Percentiles rank a stretch among this genome's conserved stretches.
Evolutionary conservation across 768 basidiomycete species (phyloP).

Genomic region (Crepidotus variabilis): DNA sequence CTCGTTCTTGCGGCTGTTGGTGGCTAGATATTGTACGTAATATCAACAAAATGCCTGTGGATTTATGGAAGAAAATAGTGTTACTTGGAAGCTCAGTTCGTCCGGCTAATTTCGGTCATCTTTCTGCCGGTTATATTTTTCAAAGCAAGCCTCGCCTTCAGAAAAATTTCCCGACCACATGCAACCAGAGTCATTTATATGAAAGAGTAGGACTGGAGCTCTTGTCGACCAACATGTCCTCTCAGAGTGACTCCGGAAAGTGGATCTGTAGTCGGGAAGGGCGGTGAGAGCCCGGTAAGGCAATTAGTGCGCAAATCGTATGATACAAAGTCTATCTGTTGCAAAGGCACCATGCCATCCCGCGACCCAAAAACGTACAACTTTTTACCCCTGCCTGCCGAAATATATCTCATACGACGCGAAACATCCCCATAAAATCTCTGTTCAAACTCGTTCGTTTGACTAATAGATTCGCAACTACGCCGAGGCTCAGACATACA

Average conservation of each 20-base stretch:
- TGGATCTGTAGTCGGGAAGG: conserved; percentile 4
- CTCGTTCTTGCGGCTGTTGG: conserved; percentile 90
- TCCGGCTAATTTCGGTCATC: no score
- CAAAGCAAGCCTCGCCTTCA: no score
- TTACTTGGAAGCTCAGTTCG: no score
- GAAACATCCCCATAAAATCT: neutral
- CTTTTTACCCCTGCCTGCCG: neutral
- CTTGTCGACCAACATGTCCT: neutral
- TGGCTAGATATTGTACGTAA: conserved; percentile 36
- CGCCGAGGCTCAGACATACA: neutral
- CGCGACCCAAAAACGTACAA: neutral
- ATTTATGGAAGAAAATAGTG: no score
- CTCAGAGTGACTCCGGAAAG: conserved; percentile 6
- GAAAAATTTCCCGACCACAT: no score
- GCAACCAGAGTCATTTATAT: no score
- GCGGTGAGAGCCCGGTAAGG: conserved; percentile 6
- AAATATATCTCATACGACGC: neutral
- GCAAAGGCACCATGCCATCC: conserved; percentile 1
- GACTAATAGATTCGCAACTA: neutral
- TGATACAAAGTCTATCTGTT: conserved; percentile 17
- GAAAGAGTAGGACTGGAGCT: neutral
- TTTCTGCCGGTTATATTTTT: no score
- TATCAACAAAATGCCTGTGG: neutral
- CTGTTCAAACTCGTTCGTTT: neutral
- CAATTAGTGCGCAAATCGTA: conserved; percentile 19